Conservation (phyloP, 225 moss, liverwort and hornwort genomes). For the Takakia lepidozioides region DNA sequence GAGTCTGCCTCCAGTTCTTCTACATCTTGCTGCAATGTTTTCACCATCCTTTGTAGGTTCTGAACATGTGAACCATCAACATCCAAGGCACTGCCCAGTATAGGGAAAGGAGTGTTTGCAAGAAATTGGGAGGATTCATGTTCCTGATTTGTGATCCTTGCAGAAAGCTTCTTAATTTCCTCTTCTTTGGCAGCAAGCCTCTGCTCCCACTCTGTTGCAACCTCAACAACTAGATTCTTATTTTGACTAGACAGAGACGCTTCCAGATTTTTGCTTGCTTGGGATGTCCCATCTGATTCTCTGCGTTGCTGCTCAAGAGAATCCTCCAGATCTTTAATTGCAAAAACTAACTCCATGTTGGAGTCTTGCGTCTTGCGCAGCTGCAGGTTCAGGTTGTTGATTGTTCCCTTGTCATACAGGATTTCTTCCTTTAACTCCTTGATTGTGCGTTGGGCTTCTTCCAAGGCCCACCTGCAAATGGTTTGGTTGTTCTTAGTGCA, state of each 20-base stretch:
- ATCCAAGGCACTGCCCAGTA: no score
- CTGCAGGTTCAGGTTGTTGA: constrained; percentile 58
- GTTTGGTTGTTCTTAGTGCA: no score
- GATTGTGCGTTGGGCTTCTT: constrained; percentile 70
- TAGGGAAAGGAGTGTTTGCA: no score
- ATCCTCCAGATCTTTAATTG: constrained; percentile 75
- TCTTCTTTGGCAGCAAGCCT: constrained; percentile 37
- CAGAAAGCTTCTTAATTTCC: no score
- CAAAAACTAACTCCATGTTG: constrained; percentile 71
- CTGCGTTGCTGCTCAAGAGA: constrained; percentile 34
- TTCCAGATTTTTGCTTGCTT: constrained; percentile 18
- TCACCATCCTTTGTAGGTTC: constrained; percentile 78
- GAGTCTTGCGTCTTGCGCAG: constrained; percentile 80
- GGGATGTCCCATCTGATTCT: constrained; percentile 24
- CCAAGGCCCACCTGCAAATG: constrained; percentile 61
- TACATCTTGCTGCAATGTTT: constrained; percentile 72
- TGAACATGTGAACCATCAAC: constrained; percentile 48
- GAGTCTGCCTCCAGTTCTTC: constrained; percentile 81
- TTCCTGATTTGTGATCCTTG: no score
- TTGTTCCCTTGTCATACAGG: constrained; percentile 59
- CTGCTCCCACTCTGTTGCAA: constrained; percentile 30
- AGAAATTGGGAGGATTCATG: no score
- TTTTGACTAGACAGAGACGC: constrained; percentile 14
- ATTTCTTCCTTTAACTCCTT: constrained; percentile 78
- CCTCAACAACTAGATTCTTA: constrained; percentile 12